A percentile compares a stretch with the other conserved stretches of the same genome.
These are phyloP conservation scores for Citrus medica DNA, from an alignment of 345 rosid species.

Conservation along the genomic window DNA sequence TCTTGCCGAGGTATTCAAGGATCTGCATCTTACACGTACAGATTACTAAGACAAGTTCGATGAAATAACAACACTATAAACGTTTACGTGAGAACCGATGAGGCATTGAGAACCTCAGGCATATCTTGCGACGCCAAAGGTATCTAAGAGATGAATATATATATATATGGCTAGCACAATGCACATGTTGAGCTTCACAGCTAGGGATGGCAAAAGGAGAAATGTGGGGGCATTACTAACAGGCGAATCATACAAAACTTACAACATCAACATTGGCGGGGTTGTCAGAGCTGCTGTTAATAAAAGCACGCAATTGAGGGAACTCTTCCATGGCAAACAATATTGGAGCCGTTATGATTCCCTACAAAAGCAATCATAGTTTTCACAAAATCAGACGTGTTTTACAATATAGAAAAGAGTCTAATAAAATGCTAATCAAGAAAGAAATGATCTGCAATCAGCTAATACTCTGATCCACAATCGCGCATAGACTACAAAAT, in stretches of 20 bases:
- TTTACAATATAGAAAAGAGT: not conserved
- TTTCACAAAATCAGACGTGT: constrained; percentile 14
- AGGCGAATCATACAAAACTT: constrained; percentile 16
- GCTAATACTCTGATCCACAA: not conserved
- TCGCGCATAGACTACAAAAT: not conserved
- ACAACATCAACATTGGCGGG: constrained; percentile 49
- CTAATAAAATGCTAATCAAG: constrained; percentile 37
- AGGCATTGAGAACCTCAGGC: not conserved
- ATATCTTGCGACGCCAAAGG: not conserved
- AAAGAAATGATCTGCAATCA: not conserved
- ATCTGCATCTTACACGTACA: constrained; percentile 40
- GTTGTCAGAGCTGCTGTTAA: constrained; percentile 9
- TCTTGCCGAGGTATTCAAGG: constrained; percentile 79
- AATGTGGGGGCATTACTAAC: not conserved
- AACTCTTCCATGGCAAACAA: constrained; percentile 42
- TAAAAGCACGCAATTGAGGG: constrained; percentile 28
- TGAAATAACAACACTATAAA: not conserved
- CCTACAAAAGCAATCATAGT: constrained; percentile 27
- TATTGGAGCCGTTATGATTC: constrained; percentile 34
- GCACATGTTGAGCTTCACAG: too few relatives aligned
- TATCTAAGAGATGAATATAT: not conserved
- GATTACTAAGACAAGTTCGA: not conserved
- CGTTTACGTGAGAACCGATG: not conserved
- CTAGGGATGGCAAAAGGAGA: too few relatives aligned
- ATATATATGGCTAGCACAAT: too few relatives aligned